Conservation (phyloP, 1,139 yeast species). For the Suhomyces bribrorum region DNA sequence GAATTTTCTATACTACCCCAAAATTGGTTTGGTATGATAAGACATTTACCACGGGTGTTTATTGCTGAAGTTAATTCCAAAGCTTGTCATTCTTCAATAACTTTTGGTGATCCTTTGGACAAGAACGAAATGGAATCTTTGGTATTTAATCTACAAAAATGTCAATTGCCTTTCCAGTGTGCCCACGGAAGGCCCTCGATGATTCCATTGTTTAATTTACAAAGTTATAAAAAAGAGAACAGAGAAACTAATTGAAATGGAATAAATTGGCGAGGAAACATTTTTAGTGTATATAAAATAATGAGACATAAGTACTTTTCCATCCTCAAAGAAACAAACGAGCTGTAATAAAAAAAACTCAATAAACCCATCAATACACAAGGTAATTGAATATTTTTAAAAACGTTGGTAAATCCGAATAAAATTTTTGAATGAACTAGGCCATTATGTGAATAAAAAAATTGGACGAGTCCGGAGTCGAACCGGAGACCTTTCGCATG, state of each 20-base stretch:
- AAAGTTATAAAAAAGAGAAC: conserved; percentile 5
- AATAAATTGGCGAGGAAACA: too few relatives aligned
- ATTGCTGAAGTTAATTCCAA: conserved; percentile 54
- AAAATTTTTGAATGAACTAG: too few relatives aligned
- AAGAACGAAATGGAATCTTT: conserved; percentile 45
- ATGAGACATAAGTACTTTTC: too few relatives aligned
- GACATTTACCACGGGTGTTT: conserved; percentile 49
- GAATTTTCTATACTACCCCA: conserved; percentile 1
- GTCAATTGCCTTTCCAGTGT: conserved; percentile 72
- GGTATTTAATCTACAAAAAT: conserved; percentile 42
- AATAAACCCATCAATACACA: too few relatives aligned
- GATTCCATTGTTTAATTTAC: conserved; percentile 50
- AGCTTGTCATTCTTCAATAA: conserved; percentile 73
- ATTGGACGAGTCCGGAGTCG: conserved; percentile 87
- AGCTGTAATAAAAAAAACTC: too few relatives aligned
- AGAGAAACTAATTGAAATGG: not conserved
- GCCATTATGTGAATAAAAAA: conserved; percentile 18
- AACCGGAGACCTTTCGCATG: conserved; percentile 90
- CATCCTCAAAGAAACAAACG: too few relatives aligned
- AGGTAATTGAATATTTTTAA: too few relatives aligned
- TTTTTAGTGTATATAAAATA: too few relatives aligned
- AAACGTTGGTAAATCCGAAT: too few relatives aligned
- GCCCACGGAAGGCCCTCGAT: conserved; percentile 87
- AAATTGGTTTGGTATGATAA: conserved; percentile 17
- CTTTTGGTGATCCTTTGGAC: conserved; percentile 64